phyloP scores from a whole-genome alignment of 2,329 filamentous ascomycete species.

The Emmonsia crescens region DNA sequence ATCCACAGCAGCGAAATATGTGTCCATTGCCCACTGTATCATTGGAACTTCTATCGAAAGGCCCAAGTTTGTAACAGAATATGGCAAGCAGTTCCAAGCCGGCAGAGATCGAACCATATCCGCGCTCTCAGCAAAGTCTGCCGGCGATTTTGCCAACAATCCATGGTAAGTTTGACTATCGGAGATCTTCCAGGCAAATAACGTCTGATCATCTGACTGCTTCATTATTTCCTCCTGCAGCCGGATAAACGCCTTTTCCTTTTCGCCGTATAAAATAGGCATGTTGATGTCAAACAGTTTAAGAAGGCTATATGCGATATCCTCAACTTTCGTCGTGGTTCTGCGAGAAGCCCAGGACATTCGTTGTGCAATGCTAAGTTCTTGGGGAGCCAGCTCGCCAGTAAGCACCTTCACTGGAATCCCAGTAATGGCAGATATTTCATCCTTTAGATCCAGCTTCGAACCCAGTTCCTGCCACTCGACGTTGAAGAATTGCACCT shows the following conservation, averaged over 20 bases:
- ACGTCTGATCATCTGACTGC: constrained; percentile 15
- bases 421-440: constrained; percentile 3
- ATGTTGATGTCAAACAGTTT: constrained; percentile 21
- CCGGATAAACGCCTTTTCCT: constrained; percentile 16
- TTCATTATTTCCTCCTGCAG: constrained; percentile 24
- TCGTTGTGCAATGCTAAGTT: constrained; percentile 9
- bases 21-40: constrained; percentile 15
- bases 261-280: constrained; percentile 22
- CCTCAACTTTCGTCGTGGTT: constrained; percentile 16
- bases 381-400: neutral
- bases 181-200: constrained; percentile 12
- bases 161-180: constrained; percentile 2
- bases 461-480: constrained; percentile 4
- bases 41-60: constrained; percentile 13
- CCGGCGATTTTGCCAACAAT: constrained; percentile 6
- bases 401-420: constrained; percentile 2
- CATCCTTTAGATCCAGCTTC: constrained; percentile 2
- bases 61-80: constrained; percentile 14
- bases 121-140: constrained; percentile 1
- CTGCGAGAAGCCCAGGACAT: constrained; percentile 21
- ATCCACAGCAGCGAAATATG: constrained; percentile 15
- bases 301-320: constrained; percentile 21
- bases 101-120: neutral
- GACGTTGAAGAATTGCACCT: constrained; percentile 6
- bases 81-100: constrained; percentile 3